A percentile compares a stretch with the other conserved stretches of the same genome.
These are phyloP conservation scores for Aureobasidium zeae DNA, from an alignment of 2,329 filamentous ascomycete genomes.

Conservation along the genomic window DNA sequence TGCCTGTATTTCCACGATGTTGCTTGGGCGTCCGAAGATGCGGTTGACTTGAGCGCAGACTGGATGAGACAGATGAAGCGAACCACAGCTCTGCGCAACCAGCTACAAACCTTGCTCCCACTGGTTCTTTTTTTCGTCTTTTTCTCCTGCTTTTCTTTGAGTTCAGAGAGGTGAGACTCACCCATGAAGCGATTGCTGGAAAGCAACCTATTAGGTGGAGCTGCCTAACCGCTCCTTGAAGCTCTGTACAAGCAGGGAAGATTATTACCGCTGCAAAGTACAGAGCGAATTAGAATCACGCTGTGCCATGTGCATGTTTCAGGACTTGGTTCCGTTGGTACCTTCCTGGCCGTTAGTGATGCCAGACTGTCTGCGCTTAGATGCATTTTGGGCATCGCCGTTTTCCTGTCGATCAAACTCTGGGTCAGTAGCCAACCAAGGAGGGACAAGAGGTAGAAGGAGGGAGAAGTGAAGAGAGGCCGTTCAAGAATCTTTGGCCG, in stretches of 20 bases:
- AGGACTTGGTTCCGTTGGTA: constrained; percentile 9
- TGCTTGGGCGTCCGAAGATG: neutral
- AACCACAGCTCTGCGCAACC: neutral
- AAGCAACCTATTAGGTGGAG: neutral
- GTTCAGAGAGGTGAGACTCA: neutral
- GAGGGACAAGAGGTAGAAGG: neutral
- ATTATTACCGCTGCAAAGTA: neutral
- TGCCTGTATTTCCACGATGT: neutral
- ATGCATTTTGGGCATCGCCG: constrained; percentile 1
- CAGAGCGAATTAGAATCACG: neutral
- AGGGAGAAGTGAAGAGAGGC: neutral
- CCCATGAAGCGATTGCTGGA: neutral
- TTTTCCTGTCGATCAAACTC: constrained; percentile 3
- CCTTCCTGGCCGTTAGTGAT: constrained; percentile 7
- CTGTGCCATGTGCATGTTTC: neutral
- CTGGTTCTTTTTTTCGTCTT: neutral
- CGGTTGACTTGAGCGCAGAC: neutral
- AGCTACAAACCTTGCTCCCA: constrained; percentile 8
- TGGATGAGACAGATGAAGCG: neutral
- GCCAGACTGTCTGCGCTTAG: constrained; percentile 14
- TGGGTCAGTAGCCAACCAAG: constrained; percentile 12
- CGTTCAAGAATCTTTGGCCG: neutral
- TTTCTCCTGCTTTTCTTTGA: neutral
- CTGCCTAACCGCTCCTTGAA: neutral
- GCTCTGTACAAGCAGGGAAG: neutral